These are phyloP conservation scores for Yarrowia alimentaria DNA, from an alignment of 805 yeast species.

Conservation along the genomic window DNA sequence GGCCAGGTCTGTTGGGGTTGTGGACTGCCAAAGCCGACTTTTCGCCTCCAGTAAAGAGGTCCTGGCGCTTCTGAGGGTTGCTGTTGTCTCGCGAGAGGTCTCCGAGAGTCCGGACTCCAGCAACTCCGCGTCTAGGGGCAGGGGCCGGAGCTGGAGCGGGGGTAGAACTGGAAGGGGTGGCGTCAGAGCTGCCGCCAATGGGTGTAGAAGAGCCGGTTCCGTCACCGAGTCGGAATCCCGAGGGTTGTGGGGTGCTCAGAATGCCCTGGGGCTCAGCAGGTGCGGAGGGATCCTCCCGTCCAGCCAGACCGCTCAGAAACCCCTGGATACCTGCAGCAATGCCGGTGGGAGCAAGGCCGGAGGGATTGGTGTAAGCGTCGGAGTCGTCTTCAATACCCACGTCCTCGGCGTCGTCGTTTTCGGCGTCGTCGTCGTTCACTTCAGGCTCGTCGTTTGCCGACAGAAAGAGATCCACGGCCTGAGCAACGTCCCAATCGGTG, in stretches of 20 bases:
- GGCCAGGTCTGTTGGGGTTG: conserved; percentile 50
- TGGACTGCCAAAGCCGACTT: conserved; percentile 75
- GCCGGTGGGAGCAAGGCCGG: conserved; percentile 22
- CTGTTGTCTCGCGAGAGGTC: conserved; percentile 34
- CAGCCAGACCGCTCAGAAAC: conserved; percentile 12
- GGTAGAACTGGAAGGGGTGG: conserved; percentile 17
- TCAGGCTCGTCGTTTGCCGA: conserved; percentile 24
- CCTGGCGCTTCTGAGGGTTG: conserved; percentile 41
- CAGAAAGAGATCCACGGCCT: conserved; percentile 29
- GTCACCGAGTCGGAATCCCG: conserved; percentile 23
- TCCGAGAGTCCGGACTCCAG: conserved; percentile 38
- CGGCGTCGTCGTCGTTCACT: conserved; percentile 15
- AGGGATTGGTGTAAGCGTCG: conserved; percentile 14
- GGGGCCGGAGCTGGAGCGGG: conserved; percentile 17
- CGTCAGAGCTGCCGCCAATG: conserved; percentile 1
- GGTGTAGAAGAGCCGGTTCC: conserved; percentile 15
- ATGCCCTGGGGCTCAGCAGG: conserved; percentile 17
- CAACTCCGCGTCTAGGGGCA: conserved; percentile 28
- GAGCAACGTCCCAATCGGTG: conserved; percentile 39
- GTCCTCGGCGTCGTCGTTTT: conserved; percentile 24
- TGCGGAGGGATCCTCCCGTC: conserved; percentile 17
- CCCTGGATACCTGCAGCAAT: conserved; percentile 26
- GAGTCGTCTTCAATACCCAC: conserved; percentile 3
- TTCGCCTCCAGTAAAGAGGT: conserved; percentile 60
- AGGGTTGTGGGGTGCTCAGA: conserved; percentile 11